These are phyloP conservation scores for Aphanoascus verrucosus DNA, from an alignment of 2,329 filamentous ascomycete species.

Conservation along the genomic window DNA sequence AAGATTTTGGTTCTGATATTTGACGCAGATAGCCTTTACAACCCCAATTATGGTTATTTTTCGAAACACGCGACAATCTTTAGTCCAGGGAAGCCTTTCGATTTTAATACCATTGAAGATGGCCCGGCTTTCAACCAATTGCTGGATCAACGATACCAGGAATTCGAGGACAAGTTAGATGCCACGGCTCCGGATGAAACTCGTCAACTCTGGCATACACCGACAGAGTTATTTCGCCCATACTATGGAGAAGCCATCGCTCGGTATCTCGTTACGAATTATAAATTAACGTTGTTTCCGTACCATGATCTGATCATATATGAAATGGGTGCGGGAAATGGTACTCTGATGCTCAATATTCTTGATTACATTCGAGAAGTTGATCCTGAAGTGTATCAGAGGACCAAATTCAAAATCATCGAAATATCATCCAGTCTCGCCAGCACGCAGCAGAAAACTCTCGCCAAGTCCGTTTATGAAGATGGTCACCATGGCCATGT, in stretches of 20 bases:
- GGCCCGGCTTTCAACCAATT: slow-evolving; percentile 73
- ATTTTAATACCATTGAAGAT: slow-evolving; percentile 70
- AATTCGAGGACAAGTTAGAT: slow-evolving; percentile 85
- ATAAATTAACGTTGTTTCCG: slow-evolving; percentile 84
- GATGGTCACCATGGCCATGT: slow-evolving; percentile 74
- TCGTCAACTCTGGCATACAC: slow-evolving; percentile 94
- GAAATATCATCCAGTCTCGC: slow-evolving; percentile 84
- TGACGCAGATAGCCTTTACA: slow-evolving; percentile 73
- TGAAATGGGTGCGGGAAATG: slow-evolving; percentile 96
- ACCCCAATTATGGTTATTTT: slow-evolving; percentile 91
- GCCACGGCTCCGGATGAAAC: slow-evolving; percentile 58
- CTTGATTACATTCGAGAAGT: slow-evolving; percentile 87
- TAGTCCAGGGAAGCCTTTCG: slow-evolving; percentile 78
- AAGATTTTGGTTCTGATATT: background rate
- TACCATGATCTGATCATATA: slow-evolving; percentile 97
- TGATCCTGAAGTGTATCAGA: slow-evolving; percentile 83
- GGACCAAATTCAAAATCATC: slow-evolving; percentile 89
- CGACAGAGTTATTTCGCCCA: slow-evolving; percentile 90
- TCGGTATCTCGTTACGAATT: slow-evolving; percentile 91
- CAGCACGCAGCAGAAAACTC: slow-evolving; percentile 59
- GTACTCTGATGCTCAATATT: slow-evolving; percentile 96
- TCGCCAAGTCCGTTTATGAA: slow-evolving; percentile 55
- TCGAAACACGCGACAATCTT: slow-evolving; percentile 96
- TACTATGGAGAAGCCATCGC: slow-evolving; percentile 96
- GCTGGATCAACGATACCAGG: slow-evolving; percentile 68